Evolutionary conservation across 1,284 basidiomycete genomes (phyloP).

Genomic region (Sanghuangporus sanghuang): DNA sequence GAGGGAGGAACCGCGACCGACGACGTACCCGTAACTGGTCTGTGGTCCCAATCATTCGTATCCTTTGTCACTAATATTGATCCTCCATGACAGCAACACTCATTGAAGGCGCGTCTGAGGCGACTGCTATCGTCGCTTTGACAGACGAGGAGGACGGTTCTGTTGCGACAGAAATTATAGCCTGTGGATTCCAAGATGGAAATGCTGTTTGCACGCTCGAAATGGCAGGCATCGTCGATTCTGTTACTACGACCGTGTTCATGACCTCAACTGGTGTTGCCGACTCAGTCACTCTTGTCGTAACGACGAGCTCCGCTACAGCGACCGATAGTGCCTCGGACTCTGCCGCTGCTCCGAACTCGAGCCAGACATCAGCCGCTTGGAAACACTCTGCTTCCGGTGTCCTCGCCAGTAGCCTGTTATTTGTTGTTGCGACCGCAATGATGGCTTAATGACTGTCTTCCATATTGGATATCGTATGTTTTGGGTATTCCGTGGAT

Average conservation of each 20-base stretch:
- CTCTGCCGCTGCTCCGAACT: not conserved
- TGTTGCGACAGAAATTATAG: not conserved
- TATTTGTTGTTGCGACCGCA: not conserved
- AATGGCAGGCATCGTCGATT: not conserved
- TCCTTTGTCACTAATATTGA: not conserved
- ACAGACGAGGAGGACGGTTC: not conserved
- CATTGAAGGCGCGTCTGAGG: not conserved
- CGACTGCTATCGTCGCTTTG: not conserved
- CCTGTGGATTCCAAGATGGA: not conserved
- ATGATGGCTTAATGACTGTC: not conserved
- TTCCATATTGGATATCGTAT: not conserved
- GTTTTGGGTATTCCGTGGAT: not conserved
- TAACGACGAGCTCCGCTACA: not conserved
- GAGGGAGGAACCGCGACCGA: not conserved
- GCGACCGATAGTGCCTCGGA: not conserved
- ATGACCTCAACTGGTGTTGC: not conserved
- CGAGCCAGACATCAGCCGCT: not conserved
- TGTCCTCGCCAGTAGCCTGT: not conserved
- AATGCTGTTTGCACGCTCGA: not conserved
- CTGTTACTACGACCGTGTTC: not conserved
- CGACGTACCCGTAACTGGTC: not conserved
- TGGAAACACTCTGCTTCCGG: not conserved
- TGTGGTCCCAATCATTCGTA: not conserved
- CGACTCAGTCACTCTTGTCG: not conserved
- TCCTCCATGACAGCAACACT: not conserved